Evolutionary conservation across 2,329 filamentous ascomycete species (phyloP), one percentile per base, ranked within the genome.

Genomic region (Onygenales sp.): DNA sequence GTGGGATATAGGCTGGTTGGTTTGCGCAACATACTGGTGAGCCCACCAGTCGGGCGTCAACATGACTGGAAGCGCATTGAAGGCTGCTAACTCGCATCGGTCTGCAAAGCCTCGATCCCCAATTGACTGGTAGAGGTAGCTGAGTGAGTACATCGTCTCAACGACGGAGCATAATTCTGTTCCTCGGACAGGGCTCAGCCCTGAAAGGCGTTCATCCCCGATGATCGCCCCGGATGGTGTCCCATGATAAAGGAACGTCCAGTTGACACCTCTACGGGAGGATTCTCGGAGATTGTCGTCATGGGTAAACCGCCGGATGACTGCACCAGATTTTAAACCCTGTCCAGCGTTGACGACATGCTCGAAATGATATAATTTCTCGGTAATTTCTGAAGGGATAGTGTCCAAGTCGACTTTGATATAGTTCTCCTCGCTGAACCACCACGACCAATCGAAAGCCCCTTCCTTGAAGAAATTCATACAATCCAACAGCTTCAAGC

Each of bases 41-140:
- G 72, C 71, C 79, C 79, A 82, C 72, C 76, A 79, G 58, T 80
- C 73, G 1, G 73, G 70, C 14, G 73, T 75, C 32, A 80, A 60
- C 57, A 74, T 74, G 3, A 70, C 76, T 0, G 79, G 78, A 2
- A 82, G 62, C 2, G 78, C 75, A 57, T 82, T 82, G 68, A 79
- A 82, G 3, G 78, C 76, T 7, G 75, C 70, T 8, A 71, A 63
- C 58, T 82, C 79, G 7, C 72, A 70, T n/a, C 70, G 66, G 59
- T 82, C 78, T 2, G 78, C 79, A 56, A 75, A 78, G 11, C 65
- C 57, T 33, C 69, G 68, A 50, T 72, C 69, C 0, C 77, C 77
- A 3, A 78, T 58, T 3, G 71, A 65, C 47, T 75, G 73, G 59
- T 79, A 79, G n/a, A 78, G 65, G 54, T 78, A 79, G 32, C 67